Percentiles rank a stretch among this genome's conserved stretches.
Evolutionary conservation across 106 monocot genomes (phyloP).

Genomic region (Acorus gramineus): DNA sequence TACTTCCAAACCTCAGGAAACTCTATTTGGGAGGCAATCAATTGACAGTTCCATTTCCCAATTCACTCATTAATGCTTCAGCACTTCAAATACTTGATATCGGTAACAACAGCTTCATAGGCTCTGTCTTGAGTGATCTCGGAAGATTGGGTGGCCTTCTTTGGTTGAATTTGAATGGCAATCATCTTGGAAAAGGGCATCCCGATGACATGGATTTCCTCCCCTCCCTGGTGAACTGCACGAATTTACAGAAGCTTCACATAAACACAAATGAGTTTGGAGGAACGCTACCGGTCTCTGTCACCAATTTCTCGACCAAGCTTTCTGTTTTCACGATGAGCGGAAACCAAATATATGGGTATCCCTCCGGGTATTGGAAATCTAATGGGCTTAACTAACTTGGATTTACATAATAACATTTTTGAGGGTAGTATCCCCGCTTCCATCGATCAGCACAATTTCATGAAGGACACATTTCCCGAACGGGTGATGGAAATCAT

Average conservation of each 20-base stretch:
- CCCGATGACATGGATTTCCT: background rate
- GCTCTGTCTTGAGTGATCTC: background rate
- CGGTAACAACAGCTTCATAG: background rate
- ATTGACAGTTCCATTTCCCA: background rate
- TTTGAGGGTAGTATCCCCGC: background rate
- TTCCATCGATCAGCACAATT: background rate
- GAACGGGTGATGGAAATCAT: conserved; percentile 4
- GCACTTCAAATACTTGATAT: background rate
- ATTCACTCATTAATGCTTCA: background rate
- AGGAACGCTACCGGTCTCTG: background rate
- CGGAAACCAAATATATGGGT: background rate
- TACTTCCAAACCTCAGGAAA: background rate
- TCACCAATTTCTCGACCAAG: background rate
- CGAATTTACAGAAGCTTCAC: background rate
- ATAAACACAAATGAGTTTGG: background rate
- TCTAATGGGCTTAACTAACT: background rate
- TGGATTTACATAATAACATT: background rate
- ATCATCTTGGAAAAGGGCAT: background rate
- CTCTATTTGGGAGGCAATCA: background rate
- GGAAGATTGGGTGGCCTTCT: background rate
- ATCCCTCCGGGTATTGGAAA: background rate
- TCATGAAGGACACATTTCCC: background rate
- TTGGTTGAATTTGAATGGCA: background rate
- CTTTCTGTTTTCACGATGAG: background rate
- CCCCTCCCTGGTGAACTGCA: background rate